Evolutionary conservation across 441 rosid species (phyloP).

Genomic region (Eruca vesicaria): DNA sequence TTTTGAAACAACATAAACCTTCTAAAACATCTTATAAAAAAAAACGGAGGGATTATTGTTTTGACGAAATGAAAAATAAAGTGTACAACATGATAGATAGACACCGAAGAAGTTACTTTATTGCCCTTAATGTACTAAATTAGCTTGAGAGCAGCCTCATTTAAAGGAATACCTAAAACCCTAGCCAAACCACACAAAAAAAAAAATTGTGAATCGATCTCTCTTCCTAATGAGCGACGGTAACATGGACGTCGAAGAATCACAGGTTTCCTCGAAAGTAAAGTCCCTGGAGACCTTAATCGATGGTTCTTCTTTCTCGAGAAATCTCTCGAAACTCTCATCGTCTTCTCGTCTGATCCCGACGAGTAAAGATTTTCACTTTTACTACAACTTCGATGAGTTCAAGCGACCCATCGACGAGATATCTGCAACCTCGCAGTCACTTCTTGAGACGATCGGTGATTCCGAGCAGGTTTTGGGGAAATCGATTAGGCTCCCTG

Average conservation of each 20-base stretch:
- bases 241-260: conserved; percentile 30
- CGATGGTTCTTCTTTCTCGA: conserved; percentile 44
- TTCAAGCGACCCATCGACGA: conserved; percentile 61
- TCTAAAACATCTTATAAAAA: no score
- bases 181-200: conserved; percentile 1
- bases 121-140: neutral
- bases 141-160: neutral
- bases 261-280: conserved; percentile 23
- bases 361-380: conserved; percentile 71
- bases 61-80: no score
- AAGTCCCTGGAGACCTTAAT: conserved; percentile 40
- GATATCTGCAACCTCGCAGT: conserved; percentile 48
- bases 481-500: conserved; percentile 38
- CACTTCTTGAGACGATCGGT: conserved; percentile 60
- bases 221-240: conserved; percentile 25
- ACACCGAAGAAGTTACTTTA: neutral
- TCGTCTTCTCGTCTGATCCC: conserved; percentile 66
- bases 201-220: conserved; percentile 1
- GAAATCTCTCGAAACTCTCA: conserved; percentile 57
- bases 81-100: no score
- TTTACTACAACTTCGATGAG: conserved; percentile 70
- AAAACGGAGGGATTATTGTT: no score
- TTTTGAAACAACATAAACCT: no score
- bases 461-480: conserved; percentile 39
- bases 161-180: conserved; percentile 24